phyloP scores from a whole-genome alignment of 2,329 filamentous ascomycete species.

The Hypoxylon sp. region DNA sequence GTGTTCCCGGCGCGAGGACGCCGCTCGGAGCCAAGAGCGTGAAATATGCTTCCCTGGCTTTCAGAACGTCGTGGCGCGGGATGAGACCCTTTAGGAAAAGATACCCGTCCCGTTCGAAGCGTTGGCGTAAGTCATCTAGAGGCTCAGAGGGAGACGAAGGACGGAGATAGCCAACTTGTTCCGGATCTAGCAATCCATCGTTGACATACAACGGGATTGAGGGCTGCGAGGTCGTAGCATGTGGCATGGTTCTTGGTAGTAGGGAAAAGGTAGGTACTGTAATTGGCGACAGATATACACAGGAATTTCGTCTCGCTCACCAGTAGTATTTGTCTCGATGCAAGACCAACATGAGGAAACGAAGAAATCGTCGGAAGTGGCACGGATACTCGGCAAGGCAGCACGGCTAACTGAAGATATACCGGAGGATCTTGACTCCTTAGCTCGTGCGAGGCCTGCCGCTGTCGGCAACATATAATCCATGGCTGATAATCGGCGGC shows the following conservation, averaged over 20 bases:
- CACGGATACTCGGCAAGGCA: constrained; percentile 1
- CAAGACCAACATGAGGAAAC: neutral
- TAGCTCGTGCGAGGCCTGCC: neutral
- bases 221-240: constrained; percentile 15
- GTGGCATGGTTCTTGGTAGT: constrained; percentile 26
- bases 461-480: constrained; percentile 14
- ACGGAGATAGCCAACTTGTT: constrained; percentile 51
- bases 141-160: constrained; percentile 53
- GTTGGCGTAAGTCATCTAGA: constrained; percentile 54
- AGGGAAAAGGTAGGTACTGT: neutral
- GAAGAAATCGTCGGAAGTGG: neutral
- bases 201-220: constrained; percentile 39
- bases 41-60: constrained; percentile 58
- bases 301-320: neutral
- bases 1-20: constrained; percentile 55
- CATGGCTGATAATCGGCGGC: constrained; percentile 1
- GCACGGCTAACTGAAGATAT: neutral
- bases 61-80: constrained; percentile 58
- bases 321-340: neutral
- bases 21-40: constrained; percentile 54
- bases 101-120: constrained; percentile 56
- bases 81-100: constrained; percentile 58
- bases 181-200: constrained; percentile 37
- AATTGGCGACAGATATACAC: neutral
- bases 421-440: neutral